A percentile compares a stretch with the other conserved stretches of the same genome.
These are phyloP conservation scores for Cryphonectria carpinicola DNA, from an alignment of 2,329 filamentous ascomycete species.

Conservation along the genomic window DNA sequence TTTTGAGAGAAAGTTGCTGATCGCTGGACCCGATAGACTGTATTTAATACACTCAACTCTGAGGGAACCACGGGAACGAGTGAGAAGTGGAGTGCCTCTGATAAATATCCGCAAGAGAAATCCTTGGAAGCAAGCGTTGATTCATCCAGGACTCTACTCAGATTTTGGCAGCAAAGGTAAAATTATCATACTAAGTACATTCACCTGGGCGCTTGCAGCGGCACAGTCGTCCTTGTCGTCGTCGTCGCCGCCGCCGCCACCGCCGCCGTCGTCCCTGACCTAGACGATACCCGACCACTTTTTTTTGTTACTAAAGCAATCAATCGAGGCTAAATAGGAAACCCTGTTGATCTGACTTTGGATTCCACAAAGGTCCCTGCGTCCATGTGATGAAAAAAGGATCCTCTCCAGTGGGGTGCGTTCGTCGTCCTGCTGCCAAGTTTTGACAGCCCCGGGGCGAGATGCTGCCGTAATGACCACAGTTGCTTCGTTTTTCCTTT, in stretches of 20 bases:
- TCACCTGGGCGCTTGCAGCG: slow-evolving; percentile 1
- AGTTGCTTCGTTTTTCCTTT: too few species aligned
- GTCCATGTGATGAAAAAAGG: not conserved
- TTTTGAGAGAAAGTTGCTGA: not conserved
- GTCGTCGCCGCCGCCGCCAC: not conserved
- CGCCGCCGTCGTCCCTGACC: not conserved
- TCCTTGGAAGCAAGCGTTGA: not conserved
- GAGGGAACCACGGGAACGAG: not conserved
- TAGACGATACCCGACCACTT: not conserved
- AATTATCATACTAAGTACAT: not conserved
- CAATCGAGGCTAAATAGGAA: not conserved
- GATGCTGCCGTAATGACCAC: not conserved
- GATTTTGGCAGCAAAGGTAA: not conserved
- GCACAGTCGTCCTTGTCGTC: not conserved
- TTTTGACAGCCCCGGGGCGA: not conserved
- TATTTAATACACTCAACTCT: not conserved
- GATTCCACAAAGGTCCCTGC: not conserved
- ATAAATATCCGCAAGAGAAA: not conserved
- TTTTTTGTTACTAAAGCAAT: not conserved
- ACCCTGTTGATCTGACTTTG: not conserved
- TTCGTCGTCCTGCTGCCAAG: not conserved
- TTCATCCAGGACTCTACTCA: not conserved
- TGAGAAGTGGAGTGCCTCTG: not conserved
- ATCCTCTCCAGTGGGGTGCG: not conserved
- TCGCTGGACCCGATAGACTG: not conserved